Conservation (phyloP, 2,329 filamentous ascomycete species). For the Fusarium odoratissimum region DNA sequence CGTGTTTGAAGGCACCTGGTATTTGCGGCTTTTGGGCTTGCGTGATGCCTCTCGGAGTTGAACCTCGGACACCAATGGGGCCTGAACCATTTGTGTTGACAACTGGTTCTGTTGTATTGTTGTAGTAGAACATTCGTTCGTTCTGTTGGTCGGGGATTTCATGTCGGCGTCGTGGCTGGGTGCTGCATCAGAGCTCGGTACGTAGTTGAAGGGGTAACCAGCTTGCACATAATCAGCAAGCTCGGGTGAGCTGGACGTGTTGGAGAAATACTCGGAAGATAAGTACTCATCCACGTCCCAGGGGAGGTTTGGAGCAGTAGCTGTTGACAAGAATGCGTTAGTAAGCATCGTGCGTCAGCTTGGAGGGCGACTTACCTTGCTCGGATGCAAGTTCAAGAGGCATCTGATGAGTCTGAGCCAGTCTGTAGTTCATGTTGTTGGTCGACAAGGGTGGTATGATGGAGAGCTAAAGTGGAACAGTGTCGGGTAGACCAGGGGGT, state of each 20-base stretch:
- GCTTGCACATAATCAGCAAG: neutral
- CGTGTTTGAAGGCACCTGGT: neutral
- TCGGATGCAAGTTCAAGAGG: neutral
- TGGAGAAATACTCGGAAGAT: neutral
- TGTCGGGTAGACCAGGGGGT: neutral
- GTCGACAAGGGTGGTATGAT: neutral
- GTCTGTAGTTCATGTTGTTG: neutral
- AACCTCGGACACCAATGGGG: neutral
- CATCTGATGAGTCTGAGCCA: neutral
- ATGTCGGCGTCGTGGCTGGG: neutral
- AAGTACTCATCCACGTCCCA: neutral
- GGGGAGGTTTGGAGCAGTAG: accelerated
- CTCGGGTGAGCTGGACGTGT: neutral
- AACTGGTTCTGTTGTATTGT: accelerated
- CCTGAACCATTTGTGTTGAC: neutral
- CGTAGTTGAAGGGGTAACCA: neutral
- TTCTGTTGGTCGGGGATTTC: accelerated
- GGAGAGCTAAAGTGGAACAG: too few species aligned
- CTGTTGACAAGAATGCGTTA: neutral
- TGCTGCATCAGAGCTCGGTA: neutral
- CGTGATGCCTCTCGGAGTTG: neutral
- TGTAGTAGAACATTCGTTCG: accelerated
- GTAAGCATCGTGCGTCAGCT: neutral
- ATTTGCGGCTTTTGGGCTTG: neutral
- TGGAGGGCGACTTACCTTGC: neutral